A percentile compares a stretch with the other conserved stretches of the same genome.
Conservation (phyloP, 2,329 filamentous ascomycete genomes). For the Botrytis fragariae region DNA sequence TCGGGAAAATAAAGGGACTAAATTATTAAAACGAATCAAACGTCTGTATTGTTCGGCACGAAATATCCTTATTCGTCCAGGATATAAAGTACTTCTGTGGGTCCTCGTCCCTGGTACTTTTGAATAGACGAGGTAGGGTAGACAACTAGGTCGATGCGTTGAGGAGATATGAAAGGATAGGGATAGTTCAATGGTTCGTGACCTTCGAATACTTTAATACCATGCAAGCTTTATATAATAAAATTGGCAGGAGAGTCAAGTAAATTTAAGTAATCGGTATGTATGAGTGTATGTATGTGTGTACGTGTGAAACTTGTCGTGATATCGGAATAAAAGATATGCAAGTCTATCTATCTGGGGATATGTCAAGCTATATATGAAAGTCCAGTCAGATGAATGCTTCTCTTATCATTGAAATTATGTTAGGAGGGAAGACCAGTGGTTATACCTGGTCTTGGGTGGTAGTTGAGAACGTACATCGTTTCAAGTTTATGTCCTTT, state of each 20-base stretch:
- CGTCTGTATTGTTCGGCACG: constrained; percentile 11
- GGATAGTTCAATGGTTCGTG: constrained; percentile 11
- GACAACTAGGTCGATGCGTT: constrained; percentile 7
- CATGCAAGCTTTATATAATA: constrained; percentile 21
- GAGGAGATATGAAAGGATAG: constrained; percentile 7
- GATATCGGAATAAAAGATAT: not conserved
- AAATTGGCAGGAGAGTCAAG: constrained; percentile 21
- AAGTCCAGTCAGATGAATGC: constrained; percentile 2
- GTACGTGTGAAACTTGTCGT: not conserved
- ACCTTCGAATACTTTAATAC: constrained; percentile 6
- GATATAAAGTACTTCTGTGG: constrained; percentile 20
- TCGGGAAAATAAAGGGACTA: constrained; percentile 15
- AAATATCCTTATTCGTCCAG: constrained; percentile 13
- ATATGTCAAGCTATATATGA: not conserved
- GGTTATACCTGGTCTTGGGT: constrained; percentile 8
- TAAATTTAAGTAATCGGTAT: constrained; percentile 6
- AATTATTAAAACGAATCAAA: constrained; percentile 12
- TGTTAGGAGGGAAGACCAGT: constrained; percentile 5
- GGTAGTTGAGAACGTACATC: constrained; percentile 13
- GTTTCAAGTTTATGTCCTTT: constrained; percentile 21
- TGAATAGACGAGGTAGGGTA: not conserved
- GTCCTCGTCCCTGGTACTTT: not conserved
- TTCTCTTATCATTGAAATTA: constrained; percentile 20
- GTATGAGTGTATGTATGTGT: not conserved
- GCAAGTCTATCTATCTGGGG: not conserved